Conservation (phyloP, 1,284 basidiomycete species). For the Microbotryomycetes sp. region DNA sequence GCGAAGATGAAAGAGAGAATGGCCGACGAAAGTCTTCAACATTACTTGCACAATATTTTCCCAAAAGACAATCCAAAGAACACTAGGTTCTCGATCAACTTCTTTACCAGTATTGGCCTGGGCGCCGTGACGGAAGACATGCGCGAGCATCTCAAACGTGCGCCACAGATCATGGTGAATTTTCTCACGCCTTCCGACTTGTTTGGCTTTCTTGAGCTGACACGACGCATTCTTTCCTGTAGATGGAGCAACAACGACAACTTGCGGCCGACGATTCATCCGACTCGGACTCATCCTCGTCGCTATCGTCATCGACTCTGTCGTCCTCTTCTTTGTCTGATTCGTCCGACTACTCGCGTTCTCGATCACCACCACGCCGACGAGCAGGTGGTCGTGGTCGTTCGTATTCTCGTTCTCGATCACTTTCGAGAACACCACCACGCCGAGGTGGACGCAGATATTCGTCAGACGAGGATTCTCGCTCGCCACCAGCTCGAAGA, state of each 20-base stretch:
- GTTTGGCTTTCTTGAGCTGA: neutral
- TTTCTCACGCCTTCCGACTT: neutral
- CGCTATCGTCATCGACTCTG: constrained; percentile 48
- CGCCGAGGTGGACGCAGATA: neutral
- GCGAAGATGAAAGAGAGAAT: constrained; percentile 77
- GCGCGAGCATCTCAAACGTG: constrained; percentile 86
- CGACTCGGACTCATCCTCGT: constrained; percentile 63
- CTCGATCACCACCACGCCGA: constrained; percentile 24
- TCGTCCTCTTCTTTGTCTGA: constrained; percentile 37
- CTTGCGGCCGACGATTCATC: constrained; percentile 51
- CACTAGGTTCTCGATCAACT: constrained; percentile 93
- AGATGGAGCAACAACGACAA: constrained; percentile 82
- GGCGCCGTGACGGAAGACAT: constrained; percentile 90
- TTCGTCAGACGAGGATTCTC: neutral
- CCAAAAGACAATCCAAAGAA: constrained; percentile 94
- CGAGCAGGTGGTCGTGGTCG: neutral
- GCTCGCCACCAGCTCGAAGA: constrained; percentile 10
- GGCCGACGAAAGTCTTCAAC: constrained; percentile 53
- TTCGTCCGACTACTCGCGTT: constrained; percentile 12
- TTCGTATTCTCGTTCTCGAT: neutral
- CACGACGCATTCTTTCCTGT: neutral
- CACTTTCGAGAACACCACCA: neutral
- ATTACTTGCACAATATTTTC: constrained; percentile 78
- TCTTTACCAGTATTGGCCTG: constrained; percentile 74
- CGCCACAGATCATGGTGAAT: constrained; percentile 37